Evolutionary conservation across 2,329 filamentous ascomycete species (phyloP), one percentile per base, ranked within the genome.

Genomic region (Blumeria graminis): DNA sequence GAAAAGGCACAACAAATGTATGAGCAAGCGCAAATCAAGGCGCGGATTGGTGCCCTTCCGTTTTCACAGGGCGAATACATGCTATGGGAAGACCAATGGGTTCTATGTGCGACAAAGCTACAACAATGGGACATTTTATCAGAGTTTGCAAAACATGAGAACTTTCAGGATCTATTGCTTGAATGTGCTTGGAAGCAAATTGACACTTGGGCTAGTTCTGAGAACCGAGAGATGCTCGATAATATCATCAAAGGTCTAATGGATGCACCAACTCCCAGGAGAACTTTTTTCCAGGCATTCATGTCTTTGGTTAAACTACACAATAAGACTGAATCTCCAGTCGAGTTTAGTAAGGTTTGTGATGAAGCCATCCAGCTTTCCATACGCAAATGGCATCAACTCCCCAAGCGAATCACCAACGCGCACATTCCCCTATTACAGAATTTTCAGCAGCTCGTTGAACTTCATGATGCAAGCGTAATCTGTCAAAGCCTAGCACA

Each of bases 81-180:
- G 78, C 77, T 99, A 0, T 99, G 92, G 92, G 92, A 99, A 69
- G 92, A 99, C 66, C 93, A 98, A 64, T 99, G 92, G 92, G 82
- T 98, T 45, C 76, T 95, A 54, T 98, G 92, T 68, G 92, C 90
- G 0, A 88, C 96, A 70, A 98, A 98, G 70, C 75, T 99, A 50
- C 93, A 98, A 68, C 93, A 98, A 66, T 99, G 92, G 92, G 92
- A 99, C 64, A 90, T 99, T 57, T 70, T 99, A 36, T 87, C 88
- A 60, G 93, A 99, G 63, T 96, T 96, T 65, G 89, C 92, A 3
- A 98, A 98, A 69, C 92, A 98, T 64, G 93, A 99, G 67, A 98
- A 98, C 65, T 84, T 95, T 70, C 94, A 95, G 65, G 92, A 99
- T 66, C 78, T 99, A 55, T 80, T 95, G 38, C 74, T 98, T 11